These are phyloP conservation scores for Boletus coccyginus DNA, from an alignment of 768 basidiomycete species.

Conservation along the genomic window DNA sequence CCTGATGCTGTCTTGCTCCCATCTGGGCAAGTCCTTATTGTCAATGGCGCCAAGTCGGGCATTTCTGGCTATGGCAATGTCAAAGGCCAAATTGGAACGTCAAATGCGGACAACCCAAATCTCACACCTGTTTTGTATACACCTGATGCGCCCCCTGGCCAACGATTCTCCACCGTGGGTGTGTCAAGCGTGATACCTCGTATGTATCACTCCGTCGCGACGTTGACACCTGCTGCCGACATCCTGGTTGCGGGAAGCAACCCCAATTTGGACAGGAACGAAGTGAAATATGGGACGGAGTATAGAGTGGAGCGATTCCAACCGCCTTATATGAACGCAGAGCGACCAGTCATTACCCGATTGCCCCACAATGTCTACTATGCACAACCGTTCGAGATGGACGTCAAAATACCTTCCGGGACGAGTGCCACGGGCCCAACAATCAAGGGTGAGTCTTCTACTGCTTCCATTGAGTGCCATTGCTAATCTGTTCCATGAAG, in stretches of 20 bases:
- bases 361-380: conserved; percentile 41
- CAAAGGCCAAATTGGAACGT: conserved; percentile 60
- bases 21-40: conserved; percentile 67
- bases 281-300: conserved; percentile 73
- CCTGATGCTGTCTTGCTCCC: conserved; percentile 80
- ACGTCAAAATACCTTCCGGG: conserved; percentile 41
- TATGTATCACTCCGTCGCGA: conserved; percentile 83
- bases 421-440: conserved; percentile 32
- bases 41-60: conserved; percentile 73
- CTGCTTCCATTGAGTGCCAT: background rate
- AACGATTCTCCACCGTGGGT: conserved; percentile 56
- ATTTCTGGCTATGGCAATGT: conserved; percentile 82
- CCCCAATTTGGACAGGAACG: conserved; percentile 78
- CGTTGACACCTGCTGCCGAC: conserved; percentile 65
- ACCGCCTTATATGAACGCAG: conserved; percentile 73
- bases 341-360: conserved; percentile 51
- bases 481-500: conserved; percentile 35
- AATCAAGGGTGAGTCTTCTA: conserved; percentile 48
- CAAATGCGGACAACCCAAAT: conserved; percentile 76
- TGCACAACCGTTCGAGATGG: conserved; percentile 45
- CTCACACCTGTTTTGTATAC: conserved; percentile 70
- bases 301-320: conserved; percentile 85
- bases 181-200: conserved; percentile 66
- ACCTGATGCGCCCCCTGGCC: conserved; percentile 48
- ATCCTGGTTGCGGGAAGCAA: conserved; percentile 83